These are phyloP conservation scores for Gloeophyllum trabeum DNA, from an alignment of 768 basidiomycete genomes.

Conservation along the genomic window DNA sequence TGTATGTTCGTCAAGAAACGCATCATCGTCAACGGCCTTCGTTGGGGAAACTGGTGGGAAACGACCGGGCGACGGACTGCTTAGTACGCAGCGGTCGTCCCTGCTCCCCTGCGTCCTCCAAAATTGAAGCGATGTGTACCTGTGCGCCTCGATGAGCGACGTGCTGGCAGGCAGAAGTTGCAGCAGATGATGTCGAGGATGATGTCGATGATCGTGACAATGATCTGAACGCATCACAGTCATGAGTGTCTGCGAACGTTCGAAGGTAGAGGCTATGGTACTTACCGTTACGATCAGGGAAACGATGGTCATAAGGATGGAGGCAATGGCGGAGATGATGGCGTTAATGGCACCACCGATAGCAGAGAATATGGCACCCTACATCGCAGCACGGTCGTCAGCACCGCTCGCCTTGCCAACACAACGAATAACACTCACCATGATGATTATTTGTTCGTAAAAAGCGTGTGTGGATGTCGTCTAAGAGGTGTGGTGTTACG, in stretches of 20 bases:
- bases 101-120: no score
- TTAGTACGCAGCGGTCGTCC: no score
- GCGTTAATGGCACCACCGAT: slow-evolving; percentile 51
- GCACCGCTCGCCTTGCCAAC: no score
- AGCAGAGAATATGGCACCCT: slow-evolving; percentile 57
- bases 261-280: background rate
- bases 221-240: slow-evolving; percentile 27
- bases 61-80: no score
- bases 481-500: no score
- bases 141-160: slow-evolving; percentile 8
- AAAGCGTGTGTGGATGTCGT: no score
- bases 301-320: slow-evolving; percentile 49
- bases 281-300: slow-evolving; percentile 46
- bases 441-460: no score
- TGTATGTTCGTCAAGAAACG: no score
- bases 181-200: slow-evolving; percentile 39
- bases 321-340: slow-evolving; percentile 49
- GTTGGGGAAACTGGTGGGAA: no score
- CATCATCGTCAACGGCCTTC: no score
- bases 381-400: no score
- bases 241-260: background rate
- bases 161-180: slow-evolving; percentile 19
- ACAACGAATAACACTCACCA: no score
- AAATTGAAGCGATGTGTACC: slow-evolving; percentile 14
- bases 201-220: slow-evolving; percentile 54